Conservation (phyloP, 192 early-diverging fungal species). For the Umbelopsis vinacea region DNA sequence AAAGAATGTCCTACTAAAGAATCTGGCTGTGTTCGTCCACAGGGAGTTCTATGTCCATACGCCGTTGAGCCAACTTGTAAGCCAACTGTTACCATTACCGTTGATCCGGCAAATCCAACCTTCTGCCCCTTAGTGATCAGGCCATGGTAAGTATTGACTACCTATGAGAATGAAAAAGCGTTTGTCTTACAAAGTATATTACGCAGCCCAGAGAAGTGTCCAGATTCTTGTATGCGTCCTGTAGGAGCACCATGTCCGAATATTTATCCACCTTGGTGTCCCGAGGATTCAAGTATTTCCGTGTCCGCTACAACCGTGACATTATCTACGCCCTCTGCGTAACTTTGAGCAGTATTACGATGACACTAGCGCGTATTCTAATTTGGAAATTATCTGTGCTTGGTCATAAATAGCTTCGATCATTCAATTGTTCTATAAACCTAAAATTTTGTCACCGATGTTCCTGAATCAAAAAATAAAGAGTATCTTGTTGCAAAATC, state of each 20-base stretch:
- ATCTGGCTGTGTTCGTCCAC: not conserved
- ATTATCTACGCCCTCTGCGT: not conserved
- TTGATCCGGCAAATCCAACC: not conserved
- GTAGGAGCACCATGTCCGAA: not conserved
- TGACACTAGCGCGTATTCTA: no score
- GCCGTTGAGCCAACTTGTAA: not conserved
- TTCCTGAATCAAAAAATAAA: no score
- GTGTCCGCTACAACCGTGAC: not conserved
- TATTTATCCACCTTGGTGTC: not conserved
- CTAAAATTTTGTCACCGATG: no score
- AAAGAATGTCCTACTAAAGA: not conserved
- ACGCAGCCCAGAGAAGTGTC: constrained; percentile 1
- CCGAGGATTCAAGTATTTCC: not conserved
- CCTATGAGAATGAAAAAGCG: no score
- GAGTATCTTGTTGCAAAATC: no score
- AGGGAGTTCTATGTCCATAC: not conserved
- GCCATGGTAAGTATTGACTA: not conserved
- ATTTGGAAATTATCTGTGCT: no score
- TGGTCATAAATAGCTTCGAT: no score
- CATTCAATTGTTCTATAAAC: no score
- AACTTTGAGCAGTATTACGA: no score
- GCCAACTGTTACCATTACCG: not conserved
- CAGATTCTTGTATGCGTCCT: not conserved
- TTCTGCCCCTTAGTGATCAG: not conserved
- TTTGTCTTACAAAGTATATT: not conserved